Base-by-base conservation (phyloP, 2,329 filamentous ascomycete genomes). In the Tolypocladium sp. region DNA sequence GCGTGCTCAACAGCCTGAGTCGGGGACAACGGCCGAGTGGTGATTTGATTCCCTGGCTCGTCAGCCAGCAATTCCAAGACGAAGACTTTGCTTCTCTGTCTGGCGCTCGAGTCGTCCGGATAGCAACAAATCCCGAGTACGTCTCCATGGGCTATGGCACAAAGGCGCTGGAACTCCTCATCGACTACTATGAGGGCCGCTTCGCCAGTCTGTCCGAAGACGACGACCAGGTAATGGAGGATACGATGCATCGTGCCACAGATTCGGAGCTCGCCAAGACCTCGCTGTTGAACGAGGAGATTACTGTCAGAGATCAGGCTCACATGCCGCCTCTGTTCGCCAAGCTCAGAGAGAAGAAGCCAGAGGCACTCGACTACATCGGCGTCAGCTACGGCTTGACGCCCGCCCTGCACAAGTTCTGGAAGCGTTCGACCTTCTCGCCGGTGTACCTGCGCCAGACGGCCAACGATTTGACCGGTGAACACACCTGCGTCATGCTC, bases 401-500 rank as follows among this genome's bases (percentile, higher is more conserved):
- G 0, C 81, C 87, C 44, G 82, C 85, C 17, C 84, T 99, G 17
- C 94, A 96, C 77, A 95, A 91, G 70, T 99, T 99, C 80, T 99
- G 94, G 94, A 96, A 97, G 76, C 88, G 90, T 41, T 85, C 89
- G 20, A 80, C 81, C 1, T 99, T 97, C 71, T 85, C 87, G 2
- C 94, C 94, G 0, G 91, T 99, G 0, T 99, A 99, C 69, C 82
- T 99, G 17, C 85, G 94, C 40, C 94, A 99, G 77, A 99, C 95
- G 2, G 82, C 94, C 57, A 99, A 97, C 70, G 94, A 97, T 59
- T 81, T 99, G 53, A 99, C 95, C 0, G 94, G 94, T 58, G 94
- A 99, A 74, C 94, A 99, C 72, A 96, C 94, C 0, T 97, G 92
- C 70, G 93, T 99, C 35, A 99, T 99, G 95, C 82, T 99, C 55